Base-by-base conservation (phyloP, 371 early-diverging fungal species). In the Haplosporangium sp. region DNA sequence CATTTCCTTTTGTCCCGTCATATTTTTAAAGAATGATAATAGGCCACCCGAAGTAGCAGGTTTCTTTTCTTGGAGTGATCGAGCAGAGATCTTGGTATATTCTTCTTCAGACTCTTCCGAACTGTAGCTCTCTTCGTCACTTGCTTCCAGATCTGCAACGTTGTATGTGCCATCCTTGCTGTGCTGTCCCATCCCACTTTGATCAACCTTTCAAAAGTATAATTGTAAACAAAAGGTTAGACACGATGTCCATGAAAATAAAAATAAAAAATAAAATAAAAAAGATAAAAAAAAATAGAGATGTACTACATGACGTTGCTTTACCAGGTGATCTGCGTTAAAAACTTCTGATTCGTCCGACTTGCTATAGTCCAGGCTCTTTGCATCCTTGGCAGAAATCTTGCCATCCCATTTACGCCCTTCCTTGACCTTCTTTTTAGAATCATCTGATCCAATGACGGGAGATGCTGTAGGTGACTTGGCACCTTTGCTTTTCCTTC, bases 161-260 rank as follows among this genome's bases (percentile, higher is more conserved):
- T 92, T 92, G 74, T 96, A 97, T 3, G 90, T 76, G 5, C 96
- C 97, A 65, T 96, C 92, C 48, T 88, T 86, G 38, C 89, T 88
- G 38, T 85, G 84, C 35, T 73, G 85, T 3, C 90, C 95, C 65
- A 90, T 76, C 81, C 84, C 63, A 81, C 84, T 68, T 91, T 91
- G 50, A 90, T 89, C 83, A 86, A 88, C 77, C 88, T 88, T 86
- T 2, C 27, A 27, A 27, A 1, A 27, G 27, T 27, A 27, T 27
- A 27, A 27, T 27, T 27, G 27, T 27, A 27, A 27, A 27, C 27
- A 27, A 27, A 27, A 27, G 27, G 27, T 27, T 27, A 27, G 27
- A 27, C 27, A 27, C 27, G 27, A 0, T 34, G 2, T 20, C 8
- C 13, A 19, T 47, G 20, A 13, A 45, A n/a, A 37, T 34, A 15